Conservation (phyloP, 352 stramenopile species). For the Peronospora belbahrii region DNA sequence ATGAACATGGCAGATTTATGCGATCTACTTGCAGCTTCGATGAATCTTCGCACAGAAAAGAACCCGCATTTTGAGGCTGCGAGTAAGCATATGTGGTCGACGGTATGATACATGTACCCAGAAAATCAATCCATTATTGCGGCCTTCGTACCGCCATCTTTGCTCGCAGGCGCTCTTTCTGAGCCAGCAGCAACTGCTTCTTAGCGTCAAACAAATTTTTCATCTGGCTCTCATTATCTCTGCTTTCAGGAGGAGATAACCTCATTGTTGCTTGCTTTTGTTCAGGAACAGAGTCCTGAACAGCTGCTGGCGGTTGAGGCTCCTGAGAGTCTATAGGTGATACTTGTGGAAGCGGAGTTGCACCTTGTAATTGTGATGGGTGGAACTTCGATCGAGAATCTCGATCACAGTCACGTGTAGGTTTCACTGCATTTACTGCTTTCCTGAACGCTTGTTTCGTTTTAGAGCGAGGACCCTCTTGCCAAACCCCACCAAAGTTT, state of each 20-base stretch:
- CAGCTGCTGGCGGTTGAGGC: background rate
- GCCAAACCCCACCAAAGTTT: slow-evolving; percentile 74
- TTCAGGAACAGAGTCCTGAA: background rate
- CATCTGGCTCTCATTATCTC: background rate
- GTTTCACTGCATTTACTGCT: slow-evolving; percentile 9
- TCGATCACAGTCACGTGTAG: slow-evolving; percentile 2
- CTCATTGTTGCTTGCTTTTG: background rate
- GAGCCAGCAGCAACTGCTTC: slow-evolving; percentile 43
- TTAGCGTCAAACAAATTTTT: slow-evolving; percentile 31
- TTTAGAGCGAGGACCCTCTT: slow-evolving; percentile 51
- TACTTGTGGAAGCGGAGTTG: slow-evolving; percentile 1
- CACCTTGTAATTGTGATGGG: background rate
- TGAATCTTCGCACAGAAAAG: slow-evolving; percentile 51
- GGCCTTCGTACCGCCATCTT: slow-evolving; percentile 44
- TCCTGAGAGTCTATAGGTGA: background rate
- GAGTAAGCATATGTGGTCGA: slow-evolving; percentile 50
- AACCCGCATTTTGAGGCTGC: slow-evolving; percentile 31
- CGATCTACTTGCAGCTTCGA: slow-evolving; percentile 39
- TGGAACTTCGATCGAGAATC: background rate
- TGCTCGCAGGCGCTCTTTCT: slow-evolving; percentile 58
- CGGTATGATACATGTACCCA: slow-evolving; percentile 21
- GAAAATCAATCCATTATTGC: background rate
- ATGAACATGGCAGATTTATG: slow-evolving; percentile 38
- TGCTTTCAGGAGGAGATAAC: background rate
- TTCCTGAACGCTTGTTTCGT: slow-evolving; percentile 52